Base-by-base conservation (phyloP, 176 grass and related monocot species). In the Calamus simplicifolius region DNA sequence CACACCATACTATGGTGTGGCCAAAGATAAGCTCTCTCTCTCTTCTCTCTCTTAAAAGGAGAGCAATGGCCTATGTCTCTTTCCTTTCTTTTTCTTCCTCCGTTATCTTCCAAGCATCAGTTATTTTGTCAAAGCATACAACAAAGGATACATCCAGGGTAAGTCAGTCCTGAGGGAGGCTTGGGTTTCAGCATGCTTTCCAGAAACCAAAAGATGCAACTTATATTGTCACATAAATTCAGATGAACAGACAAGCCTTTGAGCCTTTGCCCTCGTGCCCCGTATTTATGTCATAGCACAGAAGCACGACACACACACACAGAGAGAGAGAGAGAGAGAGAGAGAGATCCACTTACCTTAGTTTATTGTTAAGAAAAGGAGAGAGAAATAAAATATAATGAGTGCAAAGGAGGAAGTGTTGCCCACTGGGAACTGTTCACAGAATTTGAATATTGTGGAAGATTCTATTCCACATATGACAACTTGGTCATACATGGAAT, bases 381-480 rank as follows among this genome's bases (percentile, higher is more conserved):
- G 13, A 66, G 1, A 56, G 29, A 14, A 27, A 64, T 80, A 61
- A 65, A 60, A 25, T 4, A 69, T 10, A 23, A 35, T 35, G 6
- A 35, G 31, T 35, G 5, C 31, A 35, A 35, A 35, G 31, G 8
- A 35, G 13, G 13, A 51, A 25, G 5, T 35, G 5, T 10, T 25
- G 23, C 19, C 50, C 12, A 15, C 31, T 29, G 18, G 19, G 23
- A 53, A 58, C 43, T 80, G 35, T 75, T 67, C 68, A 51, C 50
- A 64, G 67, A 73, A 77, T 76, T 85, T 85, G 87, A 90, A 90
- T 79, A 76, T 90, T 77, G 64, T 82, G 82, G 82, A 85, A 90
- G 82, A 90, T 85, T 90, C 75, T 90, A 83, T 85, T 90, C 78
- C 73, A 85, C 49, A 85, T 85, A 90, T 72, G 81, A 85, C 81